Evolutionary conservation across 2,329 filamentous ascomycete genomes (phyloP).

Genomic region (Tolypocladium guangdongense): DNA sequence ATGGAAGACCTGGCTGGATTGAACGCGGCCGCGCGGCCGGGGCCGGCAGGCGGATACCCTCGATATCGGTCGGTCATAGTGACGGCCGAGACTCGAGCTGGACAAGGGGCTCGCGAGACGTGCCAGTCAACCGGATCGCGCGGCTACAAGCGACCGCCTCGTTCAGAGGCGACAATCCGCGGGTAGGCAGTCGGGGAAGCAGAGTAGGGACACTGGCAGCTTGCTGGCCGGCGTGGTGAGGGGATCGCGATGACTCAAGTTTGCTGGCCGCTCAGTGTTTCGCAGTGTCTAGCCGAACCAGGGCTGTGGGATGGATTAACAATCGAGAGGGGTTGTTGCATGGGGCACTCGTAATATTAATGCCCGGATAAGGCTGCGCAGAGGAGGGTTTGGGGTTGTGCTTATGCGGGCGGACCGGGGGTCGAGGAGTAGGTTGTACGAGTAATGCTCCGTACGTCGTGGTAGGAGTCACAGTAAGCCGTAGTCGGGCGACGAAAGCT

Average conservation of each 20-base stretch:
- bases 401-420: neutral
- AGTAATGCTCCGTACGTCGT: neutral
- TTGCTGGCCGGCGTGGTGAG: neutral
- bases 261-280: neutral
- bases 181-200: neutral
- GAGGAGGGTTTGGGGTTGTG: neutral
- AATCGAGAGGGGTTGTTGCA: neutral
- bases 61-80: constrained; percentile 39
- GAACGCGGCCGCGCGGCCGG: constrained; percentile 32
- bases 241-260: neutral
- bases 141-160: neutral
- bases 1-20: constrained; percentile 43
- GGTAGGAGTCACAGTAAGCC: neutral
- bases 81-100: neutral
- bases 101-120: neutral
- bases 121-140: neutral
- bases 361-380: neutral
- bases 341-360: no score
- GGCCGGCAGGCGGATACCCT: constrained; percentile 20
- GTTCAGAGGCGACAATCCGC: neutral
- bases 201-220: neutral
- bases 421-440: neutral
- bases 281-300: neutral
- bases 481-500: neutral
- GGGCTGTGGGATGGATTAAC: neutral